Conservation (phyloP, 495 filamentous ascomycete genomes). For the Neohortaea acidophila region DNA sequence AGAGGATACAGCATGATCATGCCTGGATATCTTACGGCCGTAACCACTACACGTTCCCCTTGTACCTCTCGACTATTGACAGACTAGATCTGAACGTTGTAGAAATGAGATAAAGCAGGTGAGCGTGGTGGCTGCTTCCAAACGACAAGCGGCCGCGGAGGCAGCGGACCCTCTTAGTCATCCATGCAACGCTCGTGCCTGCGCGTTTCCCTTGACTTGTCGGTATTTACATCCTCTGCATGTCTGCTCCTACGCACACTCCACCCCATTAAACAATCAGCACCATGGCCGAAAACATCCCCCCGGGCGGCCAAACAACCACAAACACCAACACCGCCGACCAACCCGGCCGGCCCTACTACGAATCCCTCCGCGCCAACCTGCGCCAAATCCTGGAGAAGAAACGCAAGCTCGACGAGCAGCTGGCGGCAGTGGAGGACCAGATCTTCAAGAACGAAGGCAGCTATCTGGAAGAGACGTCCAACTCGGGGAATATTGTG, state of each 20-base stretch:
- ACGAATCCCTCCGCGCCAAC: slow-evolving; percentile 56
- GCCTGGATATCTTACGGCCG: no score
- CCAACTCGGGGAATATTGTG: slow-evolving; percentile 84
- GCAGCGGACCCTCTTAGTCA: no score
- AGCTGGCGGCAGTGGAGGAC: slow-evolving; percentile 59
- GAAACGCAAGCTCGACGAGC: slow-evolving; percentile 52
- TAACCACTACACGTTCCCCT: no score
- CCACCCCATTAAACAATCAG: neutral
- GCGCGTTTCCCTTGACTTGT: no score
- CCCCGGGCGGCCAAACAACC: slow-evolving; percentile 4
- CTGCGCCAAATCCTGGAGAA: slow-evolving; percentile 51
- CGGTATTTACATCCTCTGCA: no score
- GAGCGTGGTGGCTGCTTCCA: no score
- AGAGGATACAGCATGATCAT: no score
- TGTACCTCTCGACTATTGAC: no score
- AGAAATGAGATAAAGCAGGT: no score
- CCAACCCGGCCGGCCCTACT: slow-evolving; percentile 42
- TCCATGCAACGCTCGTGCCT: no score
- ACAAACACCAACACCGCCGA: slow-evolving; percentile 4
- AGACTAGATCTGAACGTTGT: no score
- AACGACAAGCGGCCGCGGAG: no score
- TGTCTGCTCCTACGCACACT: neutral
- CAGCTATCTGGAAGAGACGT: slow-evolving; percentile 72
- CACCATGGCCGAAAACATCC: slow-evolving; percentile 20
- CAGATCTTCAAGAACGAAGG: slow-evolving; percentile 71